These are phyloP conservation scores for Cladosporium halotolerans DNA, from an alignment of 2,329 filamentous ascomycete genomes.

Conservation along the genomic window DNA sequence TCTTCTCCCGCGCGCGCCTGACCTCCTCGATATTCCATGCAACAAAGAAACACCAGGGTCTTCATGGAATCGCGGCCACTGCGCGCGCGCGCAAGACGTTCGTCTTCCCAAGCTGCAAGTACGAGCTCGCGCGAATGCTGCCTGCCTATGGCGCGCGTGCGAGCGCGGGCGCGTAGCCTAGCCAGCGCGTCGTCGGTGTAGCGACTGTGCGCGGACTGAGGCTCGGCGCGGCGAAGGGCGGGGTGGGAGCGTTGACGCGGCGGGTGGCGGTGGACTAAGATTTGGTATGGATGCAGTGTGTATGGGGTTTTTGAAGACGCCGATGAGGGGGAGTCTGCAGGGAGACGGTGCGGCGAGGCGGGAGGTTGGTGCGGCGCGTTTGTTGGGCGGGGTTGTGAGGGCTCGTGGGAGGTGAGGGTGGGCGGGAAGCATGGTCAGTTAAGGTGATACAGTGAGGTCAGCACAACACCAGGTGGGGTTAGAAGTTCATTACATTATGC, in stretches of 20 bases:
- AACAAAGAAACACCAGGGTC: no score
- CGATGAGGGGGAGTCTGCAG: conserved; percentile 36
- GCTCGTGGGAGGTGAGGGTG: conserved; percentile 38
- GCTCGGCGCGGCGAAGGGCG: conserved; percentile 39
- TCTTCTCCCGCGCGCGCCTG: no score
- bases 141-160: no score
- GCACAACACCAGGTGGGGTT: neutral
- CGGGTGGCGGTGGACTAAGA: conserved; percentile 41
- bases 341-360: conserved; percentile 24
- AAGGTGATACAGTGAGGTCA: neutral
- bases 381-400: conserved; percentile 30
- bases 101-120: no score
- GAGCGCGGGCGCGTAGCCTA: no score
- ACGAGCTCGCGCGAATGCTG: no score
- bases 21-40: no score
- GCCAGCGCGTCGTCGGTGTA: no score
- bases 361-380: conserved; percentile 27
- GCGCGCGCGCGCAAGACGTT: no score
- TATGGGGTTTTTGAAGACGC: conserved; percentile 33
- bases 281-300: conserved; percentile 38
- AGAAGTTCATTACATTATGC: conserved; percentile 8
- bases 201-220: no score
- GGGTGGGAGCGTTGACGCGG: conserved; percentile 42
- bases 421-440: neutral
- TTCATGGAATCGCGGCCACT: no score